Evolutionary conservation across 495 filamentous ascomycete genomes (phyloP).

Genomic region (Penicillium chermesinum): DNA sequence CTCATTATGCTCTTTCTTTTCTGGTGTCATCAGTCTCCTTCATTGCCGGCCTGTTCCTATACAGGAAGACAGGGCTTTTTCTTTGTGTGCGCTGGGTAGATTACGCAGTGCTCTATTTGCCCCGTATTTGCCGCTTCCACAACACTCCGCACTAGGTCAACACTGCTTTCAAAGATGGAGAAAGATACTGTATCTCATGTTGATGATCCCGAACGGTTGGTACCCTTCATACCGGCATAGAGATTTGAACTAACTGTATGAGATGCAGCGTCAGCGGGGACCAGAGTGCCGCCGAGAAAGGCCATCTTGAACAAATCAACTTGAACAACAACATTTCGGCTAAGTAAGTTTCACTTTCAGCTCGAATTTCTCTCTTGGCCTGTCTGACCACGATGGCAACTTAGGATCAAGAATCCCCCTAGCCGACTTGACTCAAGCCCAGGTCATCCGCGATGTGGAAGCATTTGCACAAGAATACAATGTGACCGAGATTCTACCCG

Average conservation of each 20-base stretch:
- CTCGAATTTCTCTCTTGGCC: too few relatives aligned
- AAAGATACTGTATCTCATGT: slow-evolving; percentile 11
- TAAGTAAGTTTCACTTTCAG: slow-evolving; percentile 45
- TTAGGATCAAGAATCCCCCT: slow-evolving; percentile 62
- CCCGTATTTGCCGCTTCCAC: neutral
- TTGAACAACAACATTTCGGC: slow-evolving; percentile 48
- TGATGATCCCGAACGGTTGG: neutral
- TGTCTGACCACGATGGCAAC: too few relatives aligned
- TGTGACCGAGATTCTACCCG: slow-evolving; percentile 41
- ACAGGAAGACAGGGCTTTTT: neutral
- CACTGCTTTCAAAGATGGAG: neutral
- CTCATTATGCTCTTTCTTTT: neutral
- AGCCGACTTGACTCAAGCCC: slow-evolving; percentile 45
- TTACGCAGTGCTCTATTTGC: neutral
- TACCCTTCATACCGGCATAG: too few relatives aligned
- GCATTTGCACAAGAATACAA: slow-evolving; percentile 46
- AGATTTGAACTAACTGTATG: too few relatives aligned
- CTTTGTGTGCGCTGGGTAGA: too few relatives aligned
- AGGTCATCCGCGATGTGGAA: slow-evolving; percentile 53
- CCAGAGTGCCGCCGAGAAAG: slow-evolving; percentile 26
- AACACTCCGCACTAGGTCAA: neutral
- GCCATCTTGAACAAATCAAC: slow-evolving; percentile 36
- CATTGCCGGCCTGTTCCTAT: neutral
- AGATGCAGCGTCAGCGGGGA: slow-evolving; percentile 7
- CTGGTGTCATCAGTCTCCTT: neutral